These are phyloP conservation scores for Botryotinia narcissicola DNA, from an alignment of 2,329 filamentous ascomycete species.

Conservation along the genomic window DNA sequence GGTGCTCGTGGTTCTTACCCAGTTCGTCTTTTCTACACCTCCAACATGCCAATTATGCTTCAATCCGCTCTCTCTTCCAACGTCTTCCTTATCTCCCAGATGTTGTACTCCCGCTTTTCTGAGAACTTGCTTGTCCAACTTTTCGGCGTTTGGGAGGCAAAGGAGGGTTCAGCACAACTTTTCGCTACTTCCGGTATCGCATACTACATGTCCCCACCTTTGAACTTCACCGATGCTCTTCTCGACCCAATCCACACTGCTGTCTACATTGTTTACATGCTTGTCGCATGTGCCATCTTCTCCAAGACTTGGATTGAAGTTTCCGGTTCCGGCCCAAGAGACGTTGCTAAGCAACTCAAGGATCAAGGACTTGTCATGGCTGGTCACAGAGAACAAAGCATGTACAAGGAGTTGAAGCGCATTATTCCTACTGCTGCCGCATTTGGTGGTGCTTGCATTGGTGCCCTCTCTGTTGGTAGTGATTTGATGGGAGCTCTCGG, in stretches of 20 bases:
- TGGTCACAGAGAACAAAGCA: slow-evolving; percentile 98
- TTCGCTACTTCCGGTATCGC: slow-evolving; percentile 89
- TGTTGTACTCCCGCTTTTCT: slow-evolving; percentile 98
- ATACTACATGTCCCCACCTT: slow-evolving; percentile 99
- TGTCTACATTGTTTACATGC: slow-evolving; percentile 96
- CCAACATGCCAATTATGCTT: slow-evolving; percentile 99
- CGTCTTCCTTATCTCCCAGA: slow-evolving; percentile 98
- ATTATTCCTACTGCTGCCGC: slow-evolving; percentile 97
- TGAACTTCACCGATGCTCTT: slow-evolving; percentile 96
- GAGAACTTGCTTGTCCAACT: slow-evolving; percentile 98
- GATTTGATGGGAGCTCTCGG: slow-evolving; percentile 95
- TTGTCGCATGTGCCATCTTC: slow-evolving; percentile 95
- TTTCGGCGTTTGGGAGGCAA: slow-evolving; percentile 97
- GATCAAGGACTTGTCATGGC: slow-evolving; percentile 99
- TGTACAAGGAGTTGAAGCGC: slow-evolving; percentile 99
- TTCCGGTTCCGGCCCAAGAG: slow-evolving; percentile 92
- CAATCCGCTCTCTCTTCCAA: slow-evolving; percentile 98
- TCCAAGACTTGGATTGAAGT: slow-evolving; percentile 99
- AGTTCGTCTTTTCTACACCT: slow-evolving; percentile 98
- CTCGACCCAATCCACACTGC: slow-evolving; percentile 95
- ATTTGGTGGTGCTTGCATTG: slow-evolving; percentile 98
- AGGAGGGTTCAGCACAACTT: slow-evolving; percentile 93
- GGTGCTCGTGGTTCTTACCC: slow-evolving; percentile 98
- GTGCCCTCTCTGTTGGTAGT: slow-evolving; percentile 90
- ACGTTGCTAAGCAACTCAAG: slow-evolving; percentile 99